Evolutionary conservation across 2,329 filamentous ascomycete species (phyloP).

Genomic region (Chrysoporthe cubensis): DNA sequence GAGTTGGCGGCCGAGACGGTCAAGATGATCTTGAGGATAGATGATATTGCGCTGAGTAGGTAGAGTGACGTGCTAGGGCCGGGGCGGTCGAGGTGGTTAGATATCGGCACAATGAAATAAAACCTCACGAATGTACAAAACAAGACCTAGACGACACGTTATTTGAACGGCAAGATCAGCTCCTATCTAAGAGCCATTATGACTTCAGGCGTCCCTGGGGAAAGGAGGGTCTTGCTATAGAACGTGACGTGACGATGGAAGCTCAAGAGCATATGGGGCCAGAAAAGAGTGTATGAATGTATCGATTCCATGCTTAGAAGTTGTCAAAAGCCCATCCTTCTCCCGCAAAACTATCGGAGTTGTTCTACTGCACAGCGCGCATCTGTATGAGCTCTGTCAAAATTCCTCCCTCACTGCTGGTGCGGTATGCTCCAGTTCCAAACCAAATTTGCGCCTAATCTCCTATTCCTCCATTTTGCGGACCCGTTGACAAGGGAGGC

Average conservation of each 20-base stretch:
- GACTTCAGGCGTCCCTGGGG: neutral
- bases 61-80: conserved; percentile 39
- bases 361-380: conserved; percentile 22
- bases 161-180: neutral
- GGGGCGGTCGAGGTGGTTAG: neutral
- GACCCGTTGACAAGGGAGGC: neutral
- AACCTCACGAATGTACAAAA: conserved; percentile 12
- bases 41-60: conserved; percentile 67
- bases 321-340: conserved; percentile 3
- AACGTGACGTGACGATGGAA: neutral
- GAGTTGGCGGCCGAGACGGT: conserved; percentile 97
- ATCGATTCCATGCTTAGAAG: neutral
- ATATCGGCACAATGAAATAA: conserved; percentile 5
- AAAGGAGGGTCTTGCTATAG: too few species aligned
- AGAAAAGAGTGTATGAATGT: neutral
- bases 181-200: neutral
- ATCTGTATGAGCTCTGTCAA: conserved; percentile 1
- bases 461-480: neutral
- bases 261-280: neutral
- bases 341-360: neutral
- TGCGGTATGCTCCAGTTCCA: neutral
- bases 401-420: neutral
- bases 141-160: neutral
- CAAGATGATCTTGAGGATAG: conserved; percentile 82
- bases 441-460: neutral